phyloP scores from a whole-genome alignment of 768 basidiomycete genomes.

The Imleria badia region DNA sequence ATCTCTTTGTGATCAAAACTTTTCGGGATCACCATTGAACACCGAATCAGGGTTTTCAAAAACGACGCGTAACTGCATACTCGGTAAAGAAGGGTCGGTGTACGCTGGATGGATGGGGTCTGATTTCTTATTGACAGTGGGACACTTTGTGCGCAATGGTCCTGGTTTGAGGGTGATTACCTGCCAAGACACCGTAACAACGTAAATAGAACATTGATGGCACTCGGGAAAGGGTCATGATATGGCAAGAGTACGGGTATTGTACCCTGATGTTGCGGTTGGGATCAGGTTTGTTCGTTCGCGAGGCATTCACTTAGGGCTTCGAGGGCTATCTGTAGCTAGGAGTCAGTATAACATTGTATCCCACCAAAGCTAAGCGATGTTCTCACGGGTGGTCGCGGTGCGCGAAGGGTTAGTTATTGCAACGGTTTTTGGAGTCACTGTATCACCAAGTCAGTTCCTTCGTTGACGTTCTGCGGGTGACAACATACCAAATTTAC shows the following conservation, averaged over 20 bases:
- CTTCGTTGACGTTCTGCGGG: background rate
- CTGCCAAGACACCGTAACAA: background rate
- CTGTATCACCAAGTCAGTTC: background rate
- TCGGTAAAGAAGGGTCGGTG: slow-evolving; percentile 2
- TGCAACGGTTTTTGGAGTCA: too few relatives aligned
- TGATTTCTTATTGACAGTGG: background rate
- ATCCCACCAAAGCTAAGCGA: too few relatives aligned
- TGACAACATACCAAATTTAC: slow-evolving; percentile 17
- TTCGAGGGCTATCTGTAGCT: slow-evolving; percentile 18
- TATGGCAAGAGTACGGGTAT: too few relatives aligned
- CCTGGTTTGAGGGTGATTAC: slow-evolving; percentile 1
- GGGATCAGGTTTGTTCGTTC: slow-evolving; percentile 17
- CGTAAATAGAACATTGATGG: background rate
- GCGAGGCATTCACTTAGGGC: slow-evolving; percentile 13
- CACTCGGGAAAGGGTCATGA: background rate
- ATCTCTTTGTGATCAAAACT: background rate
- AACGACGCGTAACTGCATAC: background rate
- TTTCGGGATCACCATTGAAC: slow-evolving; percentile 15
- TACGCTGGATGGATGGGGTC: slow-evolving; percentile 16
- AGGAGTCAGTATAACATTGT: too few relatives aligned
- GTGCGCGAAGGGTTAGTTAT: too few relatives aligned
- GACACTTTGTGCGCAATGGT: background rate
- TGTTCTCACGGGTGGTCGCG: too few relatives aligned
- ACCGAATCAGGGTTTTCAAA: background rate
- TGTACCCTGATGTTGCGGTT: slow-evolving; percentile 25